phyloP scores from a whole-genome alignment of 345 rosid genomes.

The Aquilaria yunnanensis region DNA sequence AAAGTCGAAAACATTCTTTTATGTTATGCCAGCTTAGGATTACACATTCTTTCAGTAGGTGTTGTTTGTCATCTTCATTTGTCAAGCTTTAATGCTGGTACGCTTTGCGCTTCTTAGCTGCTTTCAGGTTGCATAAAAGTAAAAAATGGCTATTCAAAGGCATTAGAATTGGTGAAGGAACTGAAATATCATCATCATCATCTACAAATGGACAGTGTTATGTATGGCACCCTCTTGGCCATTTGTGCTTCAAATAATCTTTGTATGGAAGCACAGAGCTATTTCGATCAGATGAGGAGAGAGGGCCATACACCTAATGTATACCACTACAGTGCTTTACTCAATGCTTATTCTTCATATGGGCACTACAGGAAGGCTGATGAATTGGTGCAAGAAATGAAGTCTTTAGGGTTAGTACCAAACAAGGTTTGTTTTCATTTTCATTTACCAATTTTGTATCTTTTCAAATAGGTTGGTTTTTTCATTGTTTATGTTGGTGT shows the following conservation, averaged over 20 bases:
- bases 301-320: slow-evolving; percentile 68
- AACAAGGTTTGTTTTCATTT: slow-evolving; percentile 62
- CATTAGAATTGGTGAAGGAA: slow-evolving; percentile 67
- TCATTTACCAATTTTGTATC: not conserved
- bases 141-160: slow-evolving; percentile 58
- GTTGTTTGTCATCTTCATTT: too few relatives aligned
- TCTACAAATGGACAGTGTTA: slow-evolving; percentile 64
- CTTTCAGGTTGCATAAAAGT: slow-evolving; percentile 84
- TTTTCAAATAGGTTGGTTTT: slow-evolving; percentile 3
- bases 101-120: slow-evolving; percentile 43
- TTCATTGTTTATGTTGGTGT: not conserved
- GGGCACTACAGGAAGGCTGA: slow-evolving; percentile 83
- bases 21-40: too few relatives aligned
- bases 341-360: slow-evolving; percentile 70
- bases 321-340: slow-evolving; percentile 82
- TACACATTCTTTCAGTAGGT: too few relatives aligned
- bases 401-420: slow-evolving; percentile 70
- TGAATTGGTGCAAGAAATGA: slow-evolving; percentile 66
- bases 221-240: slow-evolving; percentile 83
- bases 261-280: slow-evolving; percentile 66
- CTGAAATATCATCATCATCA: slow-evolving; percentile 33
- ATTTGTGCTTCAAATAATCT: slow-evolving; percentile 83
- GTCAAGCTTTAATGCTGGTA: slow-evolving; percentile 6
- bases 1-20: too few relatives aligned
- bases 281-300: slow-evolving; percentile 67